Conservation (phyloP, 2,329 filamentous ascomycete species). For the Ceratocystis eucalypticola region DNA sequence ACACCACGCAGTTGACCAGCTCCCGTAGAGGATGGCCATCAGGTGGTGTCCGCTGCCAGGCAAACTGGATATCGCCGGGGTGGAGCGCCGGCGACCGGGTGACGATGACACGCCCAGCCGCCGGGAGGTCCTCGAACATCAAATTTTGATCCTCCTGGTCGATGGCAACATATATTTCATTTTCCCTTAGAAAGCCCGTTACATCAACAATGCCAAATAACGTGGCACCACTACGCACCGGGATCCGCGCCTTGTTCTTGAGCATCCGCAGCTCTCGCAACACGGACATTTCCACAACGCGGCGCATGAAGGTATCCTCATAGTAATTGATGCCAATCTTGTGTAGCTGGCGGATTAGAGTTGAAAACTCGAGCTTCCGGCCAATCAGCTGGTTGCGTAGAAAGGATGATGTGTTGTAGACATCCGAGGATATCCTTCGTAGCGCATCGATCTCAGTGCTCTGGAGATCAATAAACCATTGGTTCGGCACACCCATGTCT, state of each 20-base stretch:
- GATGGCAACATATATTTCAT: constrained; percentile 53
- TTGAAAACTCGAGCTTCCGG: constrained; percentile 44
- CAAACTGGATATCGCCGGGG: constrained; percentile 64
- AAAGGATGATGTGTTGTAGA: constrained; percentile 51
- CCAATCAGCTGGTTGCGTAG: constrained; percentile 50
- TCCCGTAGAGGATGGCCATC: constrained; percentile 43
- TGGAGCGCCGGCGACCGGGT: constrained; percentile 72
- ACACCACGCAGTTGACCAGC: constrained; percentile 63
- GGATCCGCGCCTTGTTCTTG: constrained; percentile 68
- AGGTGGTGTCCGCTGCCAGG: constrained; percentile 47
- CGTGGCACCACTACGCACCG: constrained; percentile 55
- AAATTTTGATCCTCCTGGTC: constrained; percentile 24
- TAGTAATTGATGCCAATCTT: constrained; percentile 50
- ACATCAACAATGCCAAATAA: constrained; percentile 79
- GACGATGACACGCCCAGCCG: constrained; percentile 40
- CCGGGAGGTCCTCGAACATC: constrained; percentile 4
- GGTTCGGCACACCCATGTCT: constrained; percentile 48
- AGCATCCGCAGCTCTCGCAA: constrained; percentile 58
- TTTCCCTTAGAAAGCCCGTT: constrained; percentile 51
- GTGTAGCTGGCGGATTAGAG: constrained; percentile 47
- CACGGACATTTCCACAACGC: constrained; percentile 54
- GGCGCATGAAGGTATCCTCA: constrained; percentile 54
- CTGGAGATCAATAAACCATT: constrained; percentile 54
- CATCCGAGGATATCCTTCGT: constrained; percentile 42
- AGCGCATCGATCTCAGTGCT: constrained; percentile 46